Evolutionary conservation across 495 filamentous ascomycete genomes (phyloP).

Genomic region (Trichoderma asperelloides): DNA sequence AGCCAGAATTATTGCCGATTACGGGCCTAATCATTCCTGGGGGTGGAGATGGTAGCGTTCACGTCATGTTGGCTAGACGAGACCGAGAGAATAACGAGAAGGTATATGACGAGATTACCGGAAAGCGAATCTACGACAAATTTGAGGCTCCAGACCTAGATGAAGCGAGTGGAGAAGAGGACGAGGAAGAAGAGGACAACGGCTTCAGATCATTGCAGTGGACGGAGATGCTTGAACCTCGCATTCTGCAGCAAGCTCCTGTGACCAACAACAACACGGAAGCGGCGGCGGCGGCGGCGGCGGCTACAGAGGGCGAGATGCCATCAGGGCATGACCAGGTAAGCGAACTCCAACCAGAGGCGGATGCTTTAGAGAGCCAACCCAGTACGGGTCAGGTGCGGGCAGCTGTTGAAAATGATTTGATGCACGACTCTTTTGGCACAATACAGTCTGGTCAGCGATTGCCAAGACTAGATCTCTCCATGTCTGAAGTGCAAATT

Average conservation of each 20-base stretch:
- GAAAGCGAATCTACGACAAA: conserved; percentile 37
- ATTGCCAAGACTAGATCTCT: neutral
- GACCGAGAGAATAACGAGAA: conserved; percentile 48
- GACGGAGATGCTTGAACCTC: conserved; percentile 37
- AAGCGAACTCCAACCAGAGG: neutral
- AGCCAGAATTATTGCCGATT: conserved; percentile 59
- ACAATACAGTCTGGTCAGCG: neutral
- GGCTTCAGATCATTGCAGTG: conserved; percentile 29
- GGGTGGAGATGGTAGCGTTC: conserved; percentile 38
- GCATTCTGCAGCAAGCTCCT: conserved; percentile 27
- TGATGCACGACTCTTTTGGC: conserved; percentile 2
- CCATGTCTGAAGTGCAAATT: neutral
- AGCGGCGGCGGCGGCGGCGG: neutral
- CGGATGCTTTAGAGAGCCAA: neutral
- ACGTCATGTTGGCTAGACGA: conserved; percentile 58
- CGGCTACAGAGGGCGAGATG: neutral
- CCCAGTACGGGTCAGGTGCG: neutral
- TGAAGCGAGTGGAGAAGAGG: conserved; percentile 18
- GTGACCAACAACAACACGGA: too few relatives aligned
- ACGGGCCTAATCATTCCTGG: conserved; percentile 52
- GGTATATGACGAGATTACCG: conserved; percentile 32
- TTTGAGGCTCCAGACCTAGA: conserved; percentile 34
- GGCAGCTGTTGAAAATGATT: neutral
- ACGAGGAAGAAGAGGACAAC: conserved; percentile 26
- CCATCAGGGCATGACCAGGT: neutral